Percentiles rank a stretch among this genome's conserved stretches.
Evolutionary conservation across 176 grass and related monocot genomes (phyloP).

Genomic region (Avena eriantha): DNA sequence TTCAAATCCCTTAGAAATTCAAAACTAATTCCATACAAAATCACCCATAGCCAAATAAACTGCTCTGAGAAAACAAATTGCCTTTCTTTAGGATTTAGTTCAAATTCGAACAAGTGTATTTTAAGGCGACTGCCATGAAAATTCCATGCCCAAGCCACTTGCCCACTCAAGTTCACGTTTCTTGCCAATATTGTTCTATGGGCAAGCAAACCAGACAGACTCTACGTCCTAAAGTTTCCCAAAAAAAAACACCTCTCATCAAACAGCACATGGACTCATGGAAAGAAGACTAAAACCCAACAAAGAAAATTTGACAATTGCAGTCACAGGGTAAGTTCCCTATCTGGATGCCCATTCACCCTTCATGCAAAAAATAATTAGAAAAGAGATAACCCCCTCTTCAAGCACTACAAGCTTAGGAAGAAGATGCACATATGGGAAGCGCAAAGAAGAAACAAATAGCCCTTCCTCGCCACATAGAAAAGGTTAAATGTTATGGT

Average conservation of each 20-base stretch:
- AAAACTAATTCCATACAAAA: neutral
- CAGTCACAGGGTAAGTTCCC: neutral
- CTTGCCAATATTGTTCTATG: neutral
- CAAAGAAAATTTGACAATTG: neutral
- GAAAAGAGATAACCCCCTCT: neutral
- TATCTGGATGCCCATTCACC: neutral
- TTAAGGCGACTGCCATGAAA: neutral
- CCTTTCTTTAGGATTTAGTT: neutral
- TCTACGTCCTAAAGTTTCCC: neutral
- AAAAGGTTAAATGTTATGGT: slow-evolving; percentile 3
- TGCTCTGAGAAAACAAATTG: neutral
- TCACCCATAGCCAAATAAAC: neutral
- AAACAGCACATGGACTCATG: slow-evolving; percentile 10
- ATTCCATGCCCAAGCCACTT: neutral
- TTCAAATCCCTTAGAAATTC: neutral
- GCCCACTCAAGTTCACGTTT: neutral
- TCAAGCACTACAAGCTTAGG: neutral
- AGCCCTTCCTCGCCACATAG: neutral
- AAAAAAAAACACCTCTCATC: neutral
- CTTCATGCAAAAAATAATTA: neutral
- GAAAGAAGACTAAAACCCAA: neutral
- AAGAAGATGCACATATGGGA: neutral
- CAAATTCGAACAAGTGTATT: neutral
- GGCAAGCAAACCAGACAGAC: neutral
- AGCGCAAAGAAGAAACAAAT: neutral